Evolutionary conservation across 2,329 filamentous ascomycete genomes (phyloP).

Genomic region (Diaporthe humulicola): DNA sequence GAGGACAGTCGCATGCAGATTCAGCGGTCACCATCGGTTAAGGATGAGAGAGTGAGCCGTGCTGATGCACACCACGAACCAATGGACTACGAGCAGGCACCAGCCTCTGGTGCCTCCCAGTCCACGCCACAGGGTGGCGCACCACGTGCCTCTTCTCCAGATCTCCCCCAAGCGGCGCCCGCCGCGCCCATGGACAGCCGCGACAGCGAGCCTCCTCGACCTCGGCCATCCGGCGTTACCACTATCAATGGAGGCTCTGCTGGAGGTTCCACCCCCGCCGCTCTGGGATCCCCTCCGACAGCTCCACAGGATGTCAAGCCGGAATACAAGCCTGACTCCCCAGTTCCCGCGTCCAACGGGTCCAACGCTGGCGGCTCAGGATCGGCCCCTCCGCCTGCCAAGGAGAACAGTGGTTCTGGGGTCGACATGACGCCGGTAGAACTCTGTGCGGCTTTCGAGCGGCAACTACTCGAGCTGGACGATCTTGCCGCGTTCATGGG

Average conservation of each 20-base stretch:
- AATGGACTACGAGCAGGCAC: constrained; percentile 69
- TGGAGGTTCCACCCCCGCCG: constrained; percentile 61
- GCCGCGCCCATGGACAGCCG: constrained; percentile 52
- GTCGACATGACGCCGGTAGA: constrained; percentile 71
- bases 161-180: constrained; percentile 32
- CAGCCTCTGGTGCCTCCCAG: constrained; percentile 50
- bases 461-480: constrained; percentile 71
- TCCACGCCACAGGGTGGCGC: constrained; percentile 28
- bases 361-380: constrained; percentile 43
- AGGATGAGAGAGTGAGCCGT: constrained; percentile 69
- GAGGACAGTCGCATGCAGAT: constrained; percentile 51
- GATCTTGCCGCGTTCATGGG: constrained; percentile 75
- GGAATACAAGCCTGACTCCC: constrained; percentile 50
- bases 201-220: constrained; percentile 66
- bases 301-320: constrained; percentile 39
- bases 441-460: constrained; percentile 70
- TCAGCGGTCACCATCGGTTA: constrained; percentile 57
- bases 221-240: constrained; percentile 66
- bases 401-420: constrained; percentile 42
- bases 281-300: constrained; percentile 55
- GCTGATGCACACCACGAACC: constrained; percentile 67
- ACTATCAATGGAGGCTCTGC: constrained; percentile 71
- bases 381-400: constrained; percentile 36
- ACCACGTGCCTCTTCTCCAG: constrained; percentile 46
- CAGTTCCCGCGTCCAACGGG: constrained; percentile 46